Percentiles rank a stretch among this genome's conserved stretches.
Evolutionary conservation across 2,329 filamentous ascomycete genomes (phyloP).

Genomic region (Fusarium avenaceum): DNA sequence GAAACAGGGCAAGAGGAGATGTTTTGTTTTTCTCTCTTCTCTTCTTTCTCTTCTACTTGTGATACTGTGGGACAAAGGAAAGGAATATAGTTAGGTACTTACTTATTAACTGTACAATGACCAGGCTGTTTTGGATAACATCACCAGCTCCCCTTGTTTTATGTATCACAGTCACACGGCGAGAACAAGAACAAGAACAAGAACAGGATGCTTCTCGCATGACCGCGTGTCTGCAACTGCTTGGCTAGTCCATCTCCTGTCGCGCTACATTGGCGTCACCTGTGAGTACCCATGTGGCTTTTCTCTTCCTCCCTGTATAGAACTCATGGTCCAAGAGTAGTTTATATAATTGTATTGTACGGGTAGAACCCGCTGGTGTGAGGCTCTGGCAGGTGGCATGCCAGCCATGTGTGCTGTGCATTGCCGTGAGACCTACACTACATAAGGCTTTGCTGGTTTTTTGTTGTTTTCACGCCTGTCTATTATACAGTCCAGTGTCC

Average conservation of each 20-base stretch:
- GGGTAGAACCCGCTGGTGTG: neutral
- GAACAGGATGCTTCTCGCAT: no score
- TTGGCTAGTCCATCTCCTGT: conserved; percentile 33
- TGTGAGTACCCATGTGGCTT: conserved; percentile 24
- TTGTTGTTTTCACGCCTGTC: no score
- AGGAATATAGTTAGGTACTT: neutral
- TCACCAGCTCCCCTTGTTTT: neutral
- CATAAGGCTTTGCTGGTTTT: no score
- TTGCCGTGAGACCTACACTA: conserved; percentile 16
- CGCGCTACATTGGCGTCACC: conserved; percentile 26
- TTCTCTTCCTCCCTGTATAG: neutral
- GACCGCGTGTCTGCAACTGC: conserved; percentile 44
- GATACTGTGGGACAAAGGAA: conserved; percentile 11
- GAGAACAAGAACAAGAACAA: neutral
- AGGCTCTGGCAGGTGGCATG: conserved; percentile 27
- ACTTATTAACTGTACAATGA: neutral
- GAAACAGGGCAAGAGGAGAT: neutral
- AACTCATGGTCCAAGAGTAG: conserved; percentile 1
- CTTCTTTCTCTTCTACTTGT: neutral
- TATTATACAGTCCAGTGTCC: no score
- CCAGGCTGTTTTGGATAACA: no score
- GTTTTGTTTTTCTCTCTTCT: neutral
- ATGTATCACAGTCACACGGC: conserved; percentile 32
- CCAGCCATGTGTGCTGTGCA: conserved; percentile 33
- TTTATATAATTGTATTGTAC: neutral